These are phyloP conservation scores for Starmera amethionina DNA, from an alignment of 805 yeast species.

Conservation along the genomic window DNA sequence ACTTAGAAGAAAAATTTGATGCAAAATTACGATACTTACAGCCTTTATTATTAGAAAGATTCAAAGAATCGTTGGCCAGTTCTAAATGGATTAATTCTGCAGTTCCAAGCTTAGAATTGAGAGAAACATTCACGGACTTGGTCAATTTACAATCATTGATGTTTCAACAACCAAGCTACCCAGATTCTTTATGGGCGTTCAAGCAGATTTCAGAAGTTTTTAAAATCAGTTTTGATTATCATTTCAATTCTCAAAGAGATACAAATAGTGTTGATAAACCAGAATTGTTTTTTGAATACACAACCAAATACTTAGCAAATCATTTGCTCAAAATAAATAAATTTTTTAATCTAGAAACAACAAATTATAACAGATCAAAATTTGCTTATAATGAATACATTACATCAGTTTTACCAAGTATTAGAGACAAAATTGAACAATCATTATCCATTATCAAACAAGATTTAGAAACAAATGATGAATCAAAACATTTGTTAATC, in stretches of 20 bases:
- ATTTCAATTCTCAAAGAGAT: conserved; percentile 35
- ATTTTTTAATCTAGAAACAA: conserved; percentile 26
- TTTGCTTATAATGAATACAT: conserved; percentile 30
- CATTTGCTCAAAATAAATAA: conserved; percentile 31
- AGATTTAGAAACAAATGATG: conserved; percentile 7
- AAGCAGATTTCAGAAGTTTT: conserved; percentile 36
- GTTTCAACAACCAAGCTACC: conserved; percentile 15
- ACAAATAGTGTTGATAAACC: conserved; percentile 38
- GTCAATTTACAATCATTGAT: conserved; percentile 11
- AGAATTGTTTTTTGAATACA: conserved; percentile 41
- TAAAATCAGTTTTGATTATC: conserved; percentile 40
- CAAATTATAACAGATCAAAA: conserved; percentile 13
- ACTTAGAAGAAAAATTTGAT: conserved; percentile 2
- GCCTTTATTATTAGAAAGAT: neutral
- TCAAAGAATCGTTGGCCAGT: conserved; percentile 4
- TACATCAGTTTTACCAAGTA: conserved; percentile 28
- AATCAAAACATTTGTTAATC: conserved; percentile 14
- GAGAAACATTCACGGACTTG: conserved; percentile 3
- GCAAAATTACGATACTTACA: conserved; percentile 5
- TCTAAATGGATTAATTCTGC: conserved; percentile 12
- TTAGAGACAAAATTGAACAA: conserved; percentile 30
- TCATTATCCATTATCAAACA: conserved; percentile 14
- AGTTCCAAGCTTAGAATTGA: neutral
- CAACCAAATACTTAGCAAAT: conserved; percentile 33
- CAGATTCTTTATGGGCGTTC: conserved; percentile 41